Base-by-base conservation (phyloP, 2,329 filamentous ascomycete species). In the Penicillium sp. region DNA sequence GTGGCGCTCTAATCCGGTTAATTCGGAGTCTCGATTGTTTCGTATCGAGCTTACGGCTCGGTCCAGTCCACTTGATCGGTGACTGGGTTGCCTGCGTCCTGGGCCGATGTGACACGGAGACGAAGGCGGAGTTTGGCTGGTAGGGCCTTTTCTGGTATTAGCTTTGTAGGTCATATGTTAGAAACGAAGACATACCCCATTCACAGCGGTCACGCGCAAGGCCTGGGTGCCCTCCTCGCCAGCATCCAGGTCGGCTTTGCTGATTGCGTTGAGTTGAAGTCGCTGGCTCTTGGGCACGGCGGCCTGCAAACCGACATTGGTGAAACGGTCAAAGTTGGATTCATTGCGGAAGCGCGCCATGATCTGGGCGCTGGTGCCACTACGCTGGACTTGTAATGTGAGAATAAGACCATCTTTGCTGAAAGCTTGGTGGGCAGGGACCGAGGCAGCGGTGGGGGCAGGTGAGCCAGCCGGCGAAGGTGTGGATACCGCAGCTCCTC, bases 11-110 rank as follows among this genome's bases (percentile, higher is more conserved):
- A 22, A 22, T 22, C 23, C 16, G 11, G 12, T 18, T 16, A n/a
- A n/a, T n/a, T n/a, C n/a, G 3, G 11, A 13, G 12, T 4, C 23
- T 26, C 6, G 5, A 14, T 7, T 16, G 22, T 22, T 23, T 11
- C 12, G 6, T 11, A 27, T n/a, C 16, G 16, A 6, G 18, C 31
- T 51, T 42, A 62, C 30, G 87, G 82, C 67, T 98, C 92, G 18
- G 85, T 82, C 92, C 92, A 98, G 69, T 95, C 93, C 41, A 96
- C 88, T 67, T 96, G 89, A 58, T 98, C 92, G 60, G 84, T 83
- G 12, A 93, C 74, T 45, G 82, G 76, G 35, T 80, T 80, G 15
- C 73, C 77, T 41, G 77, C 76, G 40, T 83, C 79, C 62, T 84
- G 84, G 22, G 77, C 71, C 62, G 88, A 96, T 40, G 78, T 80